Conservation (phyloP, 768 basidiomycete species). For the Tephrocybe sp. region DNA sequence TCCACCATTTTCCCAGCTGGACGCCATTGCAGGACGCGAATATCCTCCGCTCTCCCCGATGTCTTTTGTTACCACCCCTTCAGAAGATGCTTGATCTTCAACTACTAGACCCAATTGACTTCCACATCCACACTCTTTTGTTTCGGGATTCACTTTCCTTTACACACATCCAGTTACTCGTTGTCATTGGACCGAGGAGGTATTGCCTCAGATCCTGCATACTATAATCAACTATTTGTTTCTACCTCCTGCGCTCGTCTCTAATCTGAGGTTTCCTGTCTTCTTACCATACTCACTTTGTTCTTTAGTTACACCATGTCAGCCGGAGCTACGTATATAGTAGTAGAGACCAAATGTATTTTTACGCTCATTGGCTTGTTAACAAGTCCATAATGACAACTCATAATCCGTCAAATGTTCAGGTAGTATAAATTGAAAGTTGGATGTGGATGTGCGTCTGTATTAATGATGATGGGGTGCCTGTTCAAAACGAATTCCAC, state of each 20-base stretch:
- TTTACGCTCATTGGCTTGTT: slow-evolving; percentile 40
- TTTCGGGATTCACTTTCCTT: slow-evolving; percentile 19
- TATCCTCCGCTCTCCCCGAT: slow-evolving; percentile 72
- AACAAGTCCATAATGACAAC: slow-evolving; percentile 21
- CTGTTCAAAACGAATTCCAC: slow-evolving; percentile 90
- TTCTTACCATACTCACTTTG: slow-evolving; percentile 37
- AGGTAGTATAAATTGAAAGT: background rate
- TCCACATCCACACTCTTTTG: slow-evolving; percentile 23
- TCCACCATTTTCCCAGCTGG: slow-evolving; percentile 73
- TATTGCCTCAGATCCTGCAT: slow-evolving; percentile 36
- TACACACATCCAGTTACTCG: slow-evolving; percentile 30
- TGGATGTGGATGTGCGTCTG: background rate
- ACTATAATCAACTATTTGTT: slow-evolving; percentile 37
- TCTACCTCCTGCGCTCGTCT: slow-evolving; percentile 26
- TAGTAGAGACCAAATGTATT: slow-evolving; percentile 55
- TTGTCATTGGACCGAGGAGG: slow-evolving; percentile 40
- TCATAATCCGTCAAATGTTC: background rate
- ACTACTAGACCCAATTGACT: slow-evolving; percentile 13
- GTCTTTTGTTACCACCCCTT: slow-evolving; percentile 52
- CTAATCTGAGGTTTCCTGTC: slow-evolving; percentile 26
- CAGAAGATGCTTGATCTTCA: slow-evolving; percentile 43
- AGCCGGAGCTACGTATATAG: slow-evolving; percentile 48
- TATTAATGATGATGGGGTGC: slow-evolving; percentile 70
- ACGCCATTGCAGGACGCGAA: slow-evolving; percentile 80
- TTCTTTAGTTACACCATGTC: slow-evolving; percentile 43